phyloP scores from a whole-genome alignment of 2,329 filamentous ascomycete genomes.

The Monilinia laxa region DNA sequence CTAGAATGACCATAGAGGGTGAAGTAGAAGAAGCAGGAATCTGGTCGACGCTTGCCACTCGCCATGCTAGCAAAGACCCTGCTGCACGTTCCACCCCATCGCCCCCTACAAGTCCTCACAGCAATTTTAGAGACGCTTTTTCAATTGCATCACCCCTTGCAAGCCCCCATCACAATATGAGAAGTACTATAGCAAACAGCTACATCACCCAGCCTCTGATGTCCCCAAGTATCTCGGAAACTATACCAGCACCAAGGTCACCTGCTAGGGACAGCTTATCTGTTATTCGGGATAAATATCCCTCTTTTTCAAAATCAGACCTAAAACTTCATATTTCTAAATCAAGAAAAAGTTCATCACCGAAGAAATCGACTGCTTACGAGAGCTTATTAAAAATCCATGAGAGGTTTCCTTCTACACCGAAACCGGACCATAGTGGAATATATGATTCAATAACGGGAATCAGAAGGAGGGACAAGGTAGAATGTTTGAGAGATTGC shows the following conservation, averaged over 20 bases:
- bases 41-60: slow-evolving; percentile 1
- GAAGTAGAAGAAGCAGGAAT: neutral
- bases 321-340: neutral
- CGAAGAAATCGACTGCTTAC: neutral
- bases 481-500: slow-evolving; percentile 4
- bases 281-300: slow-evolving; percentile 3
- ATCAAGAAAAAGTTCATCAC: neutral
- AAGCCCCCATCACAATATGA: neutral
- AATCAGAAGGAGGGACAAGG: slow-evolving; percentile 2
- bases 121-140: neutral
- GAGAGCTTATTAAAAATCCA: slow-evolving; percentile 17
- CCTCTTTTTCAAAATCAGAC: neutral
- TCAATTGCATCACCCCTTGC: neutral
- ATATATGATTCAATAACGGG: slow-evolving; percentile 28
- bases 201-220: neutral
- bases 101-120: neutral
- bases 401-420: slow-evolving; percentile 17
- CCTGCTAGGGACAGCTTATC: slow-evolving; percentile 14
- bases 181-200: neutral
- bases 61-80: slow-evolving; percentile 5
- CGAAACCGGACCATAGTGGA: slow-evolving; percentile 24
- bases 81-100: neutral
- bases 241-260: neutral
- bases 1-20: neutral
- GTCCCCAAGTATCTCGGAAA: neutral